Base-by-base conservation (phyloP, 331 rosid species). In the Rhamnella rubrinervis region DNA sequence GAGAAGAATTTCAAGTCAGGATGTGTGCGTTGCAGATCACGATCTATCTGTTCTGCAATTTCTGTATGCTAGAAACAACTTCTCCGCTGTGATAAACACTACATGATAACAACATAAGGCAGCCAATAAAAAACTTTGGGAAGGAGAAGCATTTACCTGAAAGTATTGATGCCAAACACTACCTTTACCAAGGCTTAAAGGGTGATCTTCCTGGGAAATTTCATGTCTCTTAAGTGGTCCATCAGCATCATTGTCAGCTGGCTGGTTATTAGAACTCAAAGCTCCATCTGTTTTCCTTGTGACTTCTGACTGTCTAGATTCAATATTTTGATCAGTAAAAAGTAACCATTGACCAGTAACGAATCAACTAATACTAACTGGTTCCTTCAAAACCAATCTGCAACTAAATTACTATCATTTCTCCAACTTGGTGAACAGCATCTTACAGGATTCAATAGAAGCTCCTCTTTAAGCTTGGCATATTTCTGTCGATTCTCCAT, bases 181-280 rank as follows among this genome's bases (percentile, higher is more conserved):
- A 68, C 85, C 85, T 68, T 82, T 85, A 64, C 87, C 87, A 7
- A 85, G 85, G 83, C 96, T 86, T 67, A 91, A 77, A 66, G 96
- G 93, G 80, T 91, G 97, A 76, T 91, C 97, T 80, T 86, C 93
- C 58, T 72, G 67, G 18, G 97, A 81, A 78, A 91, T 83, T 81
- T 78, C 85, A 49, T 13, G 81, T 63, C 96, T 75, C 70, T 75
- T 60, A 41, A 88, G 87, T 7, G 72, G 87, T 61, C 88, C 97
- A 65, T 75, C 96, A 65, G 57, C 67, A 23, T 68, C 85, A 80
- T 47, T 68, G n/a, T 86, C 84, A 63, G 67, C 81, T 1, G 74
- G 80, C 70, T 25, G 80, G 55, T 70, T 58, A 7, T 63, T 21
- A 11, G 80, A 77, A 79, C 81, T 68, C 72, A 76, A 53, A 51